Percentiles rank a stretch among this genome's conserved stretches.
These are phyloP conservation scores for Herpetospermum pedunculosum DNA, from an alignment of 306 rosid species.

Conservation along the genomic window DNA sequence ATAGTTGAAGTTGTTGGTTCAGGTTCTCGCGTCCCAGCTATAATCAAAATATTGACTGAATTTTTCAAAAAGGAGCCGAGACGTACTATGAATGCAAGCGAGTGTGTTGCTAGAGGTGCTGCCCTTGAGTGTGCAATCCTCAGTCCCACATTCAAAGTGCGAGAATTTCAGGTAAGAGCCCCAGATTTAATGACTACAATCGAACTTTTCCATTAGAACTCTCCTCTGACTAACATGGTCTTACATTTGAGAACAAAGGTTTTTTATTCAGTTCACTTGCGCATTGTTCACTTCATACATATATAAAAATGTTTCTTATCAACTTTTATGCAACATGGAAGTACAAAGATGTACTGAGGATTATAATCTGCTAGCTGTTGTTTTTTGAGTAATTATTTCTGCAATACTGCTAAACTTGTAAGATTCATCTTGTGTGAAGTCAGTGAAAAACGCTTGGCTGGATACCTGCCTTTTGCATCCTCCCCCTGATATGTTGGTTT, in stretches of 20 bases:
- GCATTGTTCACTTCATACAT: not conserved
- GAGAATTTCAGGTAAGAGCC: constrained; percentile 74
- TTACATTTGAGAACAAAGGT: not conserved
- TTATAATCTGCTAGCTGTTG: not conserved
- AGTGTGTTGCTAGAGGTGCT: constrained; percentile 87
- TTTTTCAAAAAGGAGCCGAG: constrained; percentile 88
- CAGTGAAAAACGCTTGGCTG: not conserved
- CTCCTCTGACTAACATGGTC: not conserved
- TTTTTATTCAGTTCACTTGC: too few species aligned
- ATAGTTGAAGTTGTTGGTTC: constrained; percentile 93
- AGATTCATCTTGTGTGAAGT: not conserved
- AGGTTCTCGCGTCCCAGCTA: constrained; percentile 87
- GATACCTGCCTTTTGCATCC: not conserved
- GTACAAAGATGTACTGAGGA: not conserved
- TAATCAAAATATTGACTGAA: constrained; percentile 67
- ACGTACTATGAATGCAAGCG: constrained; percentile 96
- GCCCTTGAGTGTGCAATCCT: constrained; percentile 93
- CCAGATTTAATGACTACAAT: not conserved
- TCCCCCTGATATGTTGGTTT: not conserved
- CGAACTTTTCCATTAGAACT: not conserved
- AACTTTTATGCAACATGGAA: not conserved
- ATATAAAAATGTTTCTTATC: not conserved
- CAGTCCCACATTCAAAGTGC: constrained; percentile 88
- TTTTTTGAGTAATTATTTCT: not conserved
- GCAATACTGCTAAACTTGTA: not conserved